Base-by-base conservation (phyloP, 306 rosid genomes). In the Cicer pinnatifidum region DNA sequence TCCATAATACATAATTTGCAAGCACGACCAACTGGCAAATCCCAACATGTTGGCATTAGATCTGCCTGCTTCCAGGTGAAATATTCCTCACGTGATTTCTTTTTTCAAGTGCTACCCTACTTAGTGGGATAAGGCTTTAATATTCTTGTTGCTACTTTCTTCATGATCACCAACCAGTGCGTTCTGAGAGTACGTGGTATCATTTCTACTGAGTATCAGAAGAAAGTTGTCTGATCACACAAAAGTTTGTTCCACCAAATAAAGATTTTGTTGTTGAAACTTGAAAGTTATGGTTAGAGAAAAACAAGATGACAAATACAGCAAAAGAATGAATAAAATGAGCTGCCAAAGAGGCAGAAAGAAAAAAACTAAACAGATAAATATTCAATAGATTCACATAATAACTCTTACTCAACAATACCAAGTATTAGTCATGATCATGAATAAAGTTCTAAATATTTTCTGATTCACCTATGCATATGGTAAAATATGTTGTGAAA, bases 401-500 rank as follows among this genome's bases (percentile, higher is more conserved):
- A 6, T 47, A 12, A 52, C 47, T 20, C 46, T 47, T 9, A 52
- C 47, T 20, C 46, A 7, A 9, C 33, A 48, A 58, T 17, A 19
- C 53, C 37, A 23, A 9, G 71, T 66, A 66, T 39, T 66, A 66
- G 71, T 17, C 33, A 23, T 23, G 33, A 23, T 23, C 33, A 23
- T 23, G 33, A 23, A 23, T 23, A 23, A 23, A 41, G 70, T 41
- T 61, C 72, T 23, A 57, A 10, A 69, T 41, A 19, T 52, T 33
- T 43, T 17, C 62, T 10, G 48, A 43, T 45, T 71, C 51, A 51
- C 6, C 50, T 51, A 52, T 65, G 11, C 54, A 64, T 46, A 59
- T 17, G 65, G 7, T 43, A 19, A 46, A 66, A 66, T 11, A 19
- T 19, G 45, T 19, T 6, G 28, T 3, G 47, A 54, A 43, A 7